Evolutionary conservation across 352 stramenopile genomes (phyloP), one percentile per base, ranked within the genome.

Genomic region (Pythium brachiatum): DNA sequence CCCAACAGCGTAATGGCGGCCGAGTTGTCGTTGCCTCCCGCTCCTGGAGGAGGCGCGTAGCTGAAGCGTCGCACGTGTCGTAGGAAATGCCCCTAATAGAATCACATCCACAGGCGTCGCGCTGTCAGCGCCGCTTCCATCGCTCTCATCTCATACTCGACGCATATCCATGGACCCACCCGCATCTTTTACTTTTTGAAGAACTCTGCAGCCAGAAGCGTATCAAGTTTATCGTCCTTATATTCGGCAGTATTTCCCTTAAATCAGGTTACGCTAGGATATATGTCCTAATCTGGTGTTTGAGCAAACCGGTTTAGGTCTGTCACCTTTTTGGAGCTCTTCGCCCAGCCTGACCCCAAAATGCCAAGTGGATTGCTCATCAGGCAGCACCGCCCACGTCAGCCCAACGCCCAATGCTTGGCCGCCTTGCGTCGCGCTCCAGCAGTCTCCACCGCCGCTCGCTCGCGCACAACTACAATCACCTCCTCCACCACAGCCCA

Each of bases 1-100:
- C 74, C 79, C 20, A 95, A 57, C 46, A 95, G 64, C n/a, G 81
- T 89, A 61, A 94, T 86, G 59, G 89, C 87, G 21, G 79, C 88
- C 60, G 86, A 92, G 63, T 91, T 94, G 71, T 94, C 86, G 54
- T 79, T 78, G 29, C 69, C 69, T 27, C 78, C 85, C 3, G 78
- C 70, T 20, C 81, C 79, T 47, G 77, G 78, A 18, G 79, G 82
- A n/a, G 84, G 74, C 29, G 79, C 60, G 53, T 91, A 91, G 69
- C 81, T 91, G 54, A 91, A 78, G 56, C 73, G 80, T 16, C 80
- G 79, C 27, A 75, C 58, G 20, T 76, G 63, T 41, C 72, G 70
- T 32, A 70, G 32, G n/a, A 61, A 27, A 8, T 57, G 73, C 16
- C 74, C 48, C 55, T 75, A 62, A 36, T 57, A 18, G 7, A 25